Evolutionary conservation across 1,284 basidiomycete species (phyloP).

Genomic region (Microbotryomycetes sp.): DNA sequence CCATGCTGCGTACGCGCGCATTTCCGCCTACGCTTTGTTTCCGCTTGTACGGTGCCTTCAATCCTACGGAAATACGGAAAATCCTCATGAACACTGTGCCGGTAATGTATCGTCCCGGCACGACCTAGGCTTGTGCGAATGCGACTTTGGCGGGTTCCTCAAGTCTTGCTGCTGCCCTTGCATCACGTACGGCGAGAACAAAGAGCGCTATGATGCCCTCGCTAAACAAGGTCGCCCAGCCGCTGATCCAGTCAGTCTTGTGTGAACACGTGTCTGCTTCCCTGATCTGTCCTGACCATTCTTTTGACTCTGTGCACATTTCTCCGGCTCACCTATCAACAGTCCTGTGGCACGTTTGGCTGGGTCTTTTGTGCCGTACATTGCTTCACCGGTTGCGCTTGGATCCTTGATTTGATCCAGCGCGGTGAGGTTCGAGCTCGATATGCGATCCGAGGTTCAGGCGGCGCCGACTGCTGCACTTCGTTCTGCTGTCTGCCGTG

Average conservation of each 20-base stretch:
- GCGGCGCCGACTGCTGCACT: constrained; percentile 44
- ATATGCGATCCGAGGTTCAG: constrained; percentile 47
- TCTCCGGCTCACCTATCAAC: not conserved
- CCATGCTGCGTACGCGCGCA: too few species aligned
- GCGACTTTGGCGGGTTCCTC: constrained; percentile 6
- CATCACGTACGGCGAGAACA: constrained; percentile 3
- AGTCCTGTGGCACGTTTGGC: not conserved
- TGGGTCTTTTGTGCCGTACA: constrained; percentile 4
- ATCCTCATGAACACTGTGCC: not conserved
- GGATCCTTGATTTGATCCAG: constrained; percentile 43
- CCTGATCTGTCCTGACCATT: not conserved
- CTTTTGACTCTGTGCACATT: not conserved
- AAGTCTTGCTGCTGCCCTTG: constrained; percentile 12
- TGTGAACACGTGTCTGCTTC: not conserved
- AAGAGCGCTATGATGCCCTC: constrained; percentile 7
- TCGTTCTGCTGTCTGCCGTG: constrained; percentile 49
- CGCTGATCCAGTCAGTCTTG: not conserved
- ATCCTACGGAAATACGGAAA: too few species aligned
- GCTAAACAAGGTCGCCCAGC: not conserved
- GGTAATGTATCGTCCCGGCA: not conserved
- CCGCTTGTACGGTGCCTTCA: too few species aligned
- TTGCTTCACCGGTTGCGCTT: constrained; percentile 40
- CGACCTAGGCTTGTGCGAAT: constrained; percentile 3
- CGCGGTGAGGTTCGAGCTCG: constrained; percentile 37
- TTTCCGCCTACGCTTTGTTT: too few species aligned